Percentiles rank a stretch among this genome's conserved stretches.
Conservation (phyloP, 2,329 filamentous ascomycete genomes). For the Curvularia eragrostidis region DNA sequence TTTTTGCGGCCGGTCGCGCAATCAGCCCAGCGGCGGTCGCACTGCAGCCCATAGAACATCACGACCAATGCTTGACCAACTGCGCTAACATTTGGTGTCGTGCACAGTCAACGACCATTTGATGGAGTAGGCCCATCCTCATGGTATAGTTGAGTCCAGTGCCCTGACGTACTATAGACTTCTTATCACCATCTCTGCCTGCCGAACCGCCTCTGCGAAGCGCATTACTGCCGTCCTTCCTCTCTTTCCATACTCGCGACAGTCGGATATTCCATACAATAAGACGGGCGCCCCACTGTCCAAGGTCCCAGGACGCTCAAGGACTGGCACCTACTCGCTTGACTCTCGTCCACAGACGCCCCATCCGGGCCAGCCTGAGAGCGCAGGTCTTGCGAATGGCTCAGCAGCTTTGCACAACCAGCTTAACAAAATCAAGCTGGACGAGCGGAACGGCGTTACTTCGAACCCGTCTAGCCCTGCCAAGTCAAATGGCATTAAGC, state of each 20-base stretch:
- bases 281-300: constrained; percentile 89
- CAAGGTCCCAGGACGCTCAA: constrained; percentile 60
- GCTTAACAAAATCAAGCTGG: constrained; percentile 71
- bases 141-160: constrained; percentile 31
- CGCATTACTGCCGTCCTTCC: constrained; percentile 93
- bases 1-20: neutral
- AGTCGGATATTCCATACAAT: constrained; percentile 96
- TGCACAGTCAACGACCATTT: constrained; percentile 85
- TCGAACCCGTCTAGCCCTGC: constrained; percentile 36
- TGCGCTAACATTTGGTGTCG: constrained; percentile 25
- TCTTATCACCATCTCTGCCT: constrained; percentile 97
- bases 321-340: constrained; percentile 74
- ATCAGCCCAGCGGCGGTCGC: neutral
- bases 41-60: constrained; percentile 6
- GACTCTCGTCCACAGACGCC: constrained; percentile 92
- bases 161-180: constrained; percentile 56
- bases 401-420: constrained; percentile 74
- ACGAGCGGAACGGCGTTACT: constrained; percentile 58
- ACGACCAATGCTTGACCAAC: constrained; percentile 8
- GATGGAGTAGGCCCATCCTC: constrained; percentile 67
- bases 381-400: constrained; percentile 69
- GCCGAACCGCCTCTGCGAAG: constrained; percentile 91
- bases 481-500: constrained; percentile 35
- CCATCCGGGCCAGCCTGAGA: constrained; percentile 72
- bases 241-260: constrained; percentile 94